These are phyloP conservation scores for Phialocephala subalpina DNA, from an alignment of 2,329 filamentous ascomycete genomes.

Conservation along the genomic window DNA sequence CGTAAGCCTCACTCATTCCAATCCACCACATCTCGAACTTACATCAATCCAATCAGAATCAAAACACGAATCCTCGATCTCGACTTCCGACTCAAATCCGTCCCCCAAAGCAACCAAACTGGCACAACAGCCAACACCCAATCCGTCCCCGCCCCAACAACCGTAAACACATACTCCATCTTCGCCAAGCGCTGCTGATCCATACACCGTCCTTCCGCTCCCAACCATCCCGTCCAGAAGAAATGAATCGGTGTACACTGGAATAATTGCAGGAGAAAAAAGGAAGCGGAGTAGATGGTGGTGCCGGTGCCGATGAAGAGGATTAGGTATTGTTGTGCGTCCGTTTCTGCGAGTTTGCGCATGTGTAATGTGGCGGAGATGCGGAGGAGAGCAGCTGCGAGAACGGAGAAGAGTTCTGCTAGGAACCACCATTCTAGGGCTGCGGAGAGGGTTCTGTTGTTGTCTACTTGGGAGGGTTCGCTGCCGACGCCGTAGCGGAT, in stretches of 20 bases:
- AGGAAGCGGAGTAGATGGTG: constrained; percentile 46
- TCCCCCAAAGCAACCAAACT: constrained; percentile 57
- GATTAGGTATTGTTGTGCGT: constrained; percentile 14
- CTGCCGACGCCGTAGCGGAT: constrained; percentile 16
- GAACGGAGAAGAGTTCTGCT: constrained; percentile 46
- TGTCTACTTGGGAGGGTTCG: background rate
- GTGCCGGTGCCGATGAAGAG: constrained; percentile 48
- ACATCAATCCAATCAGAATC: constrained; percentile 52
- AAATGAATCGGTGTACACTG: constrained; percentile 57
- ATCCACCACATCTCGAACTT: background rate
- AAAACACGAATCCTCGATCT: constrained; percentile 53
- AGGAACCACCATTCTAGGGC: constrained; percentile 23
- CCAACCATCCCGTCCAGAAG: constrained; percentile 55
- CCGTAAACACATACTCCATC: constrained; percentile 54
- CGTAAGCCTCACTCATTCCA: background rate
- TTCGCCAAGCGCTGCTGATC: constrained; percentile 49
- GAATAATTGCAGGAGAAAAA: constrained; percentile 56
- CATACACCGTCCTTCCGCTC: constrained; percentile 50
- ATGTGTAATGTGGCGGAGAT: constrained; percentile 47
- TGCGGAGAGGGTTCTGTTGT: constrained; percentile 14
- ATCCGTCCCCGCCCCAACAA: constrained; percentile 53
- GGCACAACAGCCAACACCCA: constrained; percentile 59
- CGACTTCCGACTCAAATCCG: constrained; percentile 50
- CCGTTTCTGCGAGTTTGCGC: constrained; percentile 36
- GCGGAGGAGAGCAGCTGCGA: constrained; percentile 49